Evolutionary conservation across 1,139 yeast species (phyloP), one percentile per base, ranked within the genome.

Genomic region (Debaryomycetaceae sp.): DNA sequence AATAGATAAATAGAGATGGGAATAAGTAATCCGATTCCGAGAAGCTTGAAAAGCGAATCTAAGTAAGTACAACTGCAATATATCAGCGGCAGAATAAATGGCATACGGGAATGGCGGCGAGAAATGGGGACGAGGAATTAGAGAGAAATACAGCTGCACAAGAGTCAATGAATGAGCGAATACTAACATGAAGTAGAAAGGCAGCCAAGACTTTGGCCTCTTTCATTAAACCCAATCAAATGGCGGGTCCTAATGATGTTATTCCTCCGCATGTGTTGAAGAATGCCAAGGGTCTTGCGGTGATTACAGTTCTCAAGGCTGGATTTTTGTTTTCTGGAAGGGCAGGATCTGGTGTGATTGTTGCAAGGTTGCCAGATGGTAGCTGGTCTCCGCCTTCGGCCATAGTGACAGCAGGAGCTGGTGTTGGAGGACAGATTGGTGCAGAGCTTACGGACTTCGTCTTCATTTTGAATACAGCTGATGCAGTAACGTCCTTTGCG

Each of bases 381-480:
- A 65, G 82, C 0, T 92, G 98, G 98, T 88, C 97, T n/a, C 94
- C 98, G 1, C 98, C 98, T 1, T 84, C 96, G 3, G 98, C 97
- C 7, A 85, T 92, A 52, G 83, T 82, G 37, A 87, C 97, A 18
- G 98, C 96, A 1, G 98, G 98, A 52, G 98, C 97, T 3, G 98
- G 98, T 56, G 97, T 94, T 5, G 98, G 98, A 43, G 98, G 98
- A 33, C 95, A 89, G 67, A 79, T 92, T 50, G 98, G 98, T 32
- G 94, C 96, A 5, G 98, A 92, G 61, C 70, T 92, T 54, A 92
- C 98, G 1, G 98, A 92, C 67, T 92, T 92, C 62, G 97, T 92
- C 33, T 92, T 92, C 61, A 91, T 92, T 44, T 75, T 92, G 50
- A 92, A 92, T 65, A 79, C 86, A 17, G 74, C 78, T 42, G 79